Percentiles rank a stretch among this genome's conserved stretches.
phyloP scores from a whole-genome alignment of 352 stramenopile species.

The Phytophthora cactorum region DNA sequence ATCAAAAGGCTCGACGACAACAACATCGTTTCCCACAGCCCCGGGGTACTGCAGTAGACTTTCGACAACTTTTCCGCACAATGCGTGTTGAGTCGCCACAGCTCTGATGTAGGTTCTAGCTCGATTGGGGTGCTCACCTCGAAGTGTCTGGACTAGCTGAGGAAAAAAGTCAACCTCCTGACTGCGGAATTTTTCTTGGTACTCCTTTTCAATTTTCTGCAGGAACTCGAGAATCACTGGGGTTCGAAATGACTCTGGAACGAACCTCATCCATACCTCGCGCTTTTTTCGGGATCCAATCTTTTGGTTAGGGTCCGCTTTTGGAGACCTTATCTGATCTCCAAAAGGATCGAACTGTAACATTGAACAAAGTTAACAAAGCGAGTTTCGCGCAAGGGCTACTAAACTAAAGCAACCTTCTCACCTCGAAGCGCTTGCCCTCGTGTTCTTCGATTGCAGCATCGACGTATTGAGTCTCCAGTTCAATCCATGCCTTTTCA shows the following conservation, averaged over 20 bases:
- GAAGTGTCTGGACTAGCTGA: slow-evolving; percentile 64
- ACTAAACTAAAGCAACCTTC: slow-evolving; percentile 1
- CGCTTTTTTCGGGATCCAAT: slow-evolving; percentile 12
- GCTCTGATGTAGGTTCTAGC: slow-evolving; percentile 63
- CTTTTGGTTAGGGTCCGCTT: slow-evolving; percentile 26
- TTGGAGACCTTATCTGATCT: slow-evolving; percentile 26
- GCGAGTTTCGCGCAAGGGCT: background rate
- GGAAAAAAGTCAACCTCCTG: slow-evolving; percentile 74
- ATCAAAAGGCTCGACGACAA: slow-evolving; percentile 42
- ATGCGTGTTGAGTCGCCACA: slow-evolving; percentile 43
- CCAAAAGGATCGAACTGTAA: background rate
- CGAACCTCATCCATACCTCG: slow-evolving; percentile 60
- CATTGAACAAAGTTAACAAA: background rate
- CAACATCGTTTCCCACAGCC: slow-evolving; percentile 44
- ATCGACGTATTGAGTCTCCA: slow-evolving; percentile 60
- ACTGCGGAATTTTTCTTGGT: slow-evolving; percentile 41
- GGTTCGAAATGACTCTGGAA: slow-evolving; percentile 38
- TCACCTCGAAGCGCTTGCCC: slow-evolving; percentile 42
- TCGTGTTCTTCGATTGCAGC: slow-evolving; percentile 52
- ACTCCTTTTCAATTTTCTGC: slow-evolving; percentile 46
- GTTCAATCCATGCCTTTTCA: slow-evolving; percentile 55
- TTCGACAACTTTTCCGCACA: slow-evolving; percentile 51
- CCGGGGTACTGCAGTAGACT: slow-evolving; percentile 46
- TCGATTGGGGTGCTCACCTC: slow-evolving; percentile 62
- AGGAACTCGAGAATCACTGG: slow-evolving; percentile 54